Conservation (phyloP, 78 protist species). For the Dictyostelium firmibasis region DNA sequence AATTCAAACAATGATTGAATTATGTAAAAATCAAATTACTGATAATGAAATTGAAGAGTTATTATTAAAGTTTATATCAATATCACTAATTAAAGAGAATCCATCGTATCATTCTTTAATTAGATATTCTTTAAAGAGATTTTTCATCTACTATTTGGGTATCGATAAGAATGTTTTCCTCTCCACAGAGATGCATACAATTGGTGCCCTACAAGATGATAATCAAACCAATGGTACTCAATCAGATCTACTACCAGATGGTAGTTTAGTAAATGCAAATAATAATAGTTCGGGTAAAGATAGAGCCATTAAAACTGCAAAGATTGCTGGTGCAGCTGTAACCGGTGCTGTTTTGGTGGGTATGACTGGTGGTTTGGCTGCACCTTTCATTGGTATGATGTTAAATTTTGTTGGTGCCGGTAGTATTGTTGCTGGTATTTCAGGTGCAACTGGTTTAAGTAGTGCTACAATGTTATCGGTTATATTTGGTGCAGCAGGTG, state of each 20-base stretch:
- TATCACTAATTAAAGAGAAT: slow-evolving; percentile 7
- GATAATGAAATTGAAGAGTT: slow-evolving; percentile 59
- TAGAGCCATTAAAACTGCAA: slow-evolving; percentile 34
- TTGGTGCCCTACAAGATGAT: slow-evolving; percentile 49
- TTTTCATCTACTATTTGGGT: slow-evolving; percentile 53
- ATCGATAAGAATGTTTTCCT: slow-evolving; percentile 4
- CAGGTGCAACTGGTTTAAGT: slow-evolving; percentile 37
- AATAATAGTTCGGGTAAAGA: neutral
- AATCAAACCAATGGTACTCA: neutral
- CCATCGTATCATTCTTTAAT: slow-evolving; percentile 34
- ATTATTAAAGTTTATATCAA: slow-evolving; percentile 49
- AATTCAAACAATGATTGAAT: slow-evolving; percentile 20
- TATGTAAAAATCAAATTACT: neutral
- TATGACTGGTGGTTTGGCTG: slow-evolving; percentile 59
- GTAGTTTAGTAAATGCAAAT: neutral
- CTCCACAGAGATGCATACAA: slow-evolving; percentile 50
- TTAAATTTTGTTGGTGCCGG: slow-evolving; percentile 55
- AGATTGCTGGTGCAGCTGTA: slow-evolving; percentile 72
- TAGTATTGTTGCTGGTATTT: slow-evolving; percentile 6
- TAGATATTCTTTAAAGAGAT: slow-evolving; percentile 32
- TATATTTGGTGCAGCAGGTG: slow-evolving; percentile 68
- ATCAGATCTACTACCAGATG: neutral
- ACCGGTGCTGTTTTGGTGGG: slow-evolving; percentile 67
- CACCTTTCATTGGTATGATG: slow-evolving; percentile 51
- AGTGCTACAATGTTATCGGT: slow-evolving; percentile 54